Base-by-base conservation (phyloP, 441 rosid genomes). In the Viola pubescens region DNA sequence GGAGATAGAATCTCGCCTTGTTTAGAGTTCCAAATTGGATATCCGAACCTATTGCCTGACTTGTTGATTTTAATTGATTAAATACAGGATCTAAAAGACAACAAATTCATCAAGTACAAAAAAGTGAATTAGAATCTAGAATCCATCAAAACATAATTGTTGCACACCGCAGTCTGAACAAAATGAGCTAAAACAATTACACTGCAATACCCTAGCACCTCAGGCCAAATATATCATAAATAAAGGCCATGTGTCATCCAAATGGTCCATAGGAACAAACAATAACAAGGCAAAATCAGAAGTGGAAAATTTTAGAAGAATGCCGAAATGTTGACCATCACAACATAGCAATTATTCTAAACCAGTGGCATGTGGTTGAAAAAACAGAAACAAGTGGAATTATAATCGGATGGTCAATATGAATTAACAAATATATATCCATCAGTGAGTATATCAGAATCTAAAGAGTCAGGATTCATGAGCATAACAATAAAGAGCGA, bases 41-140 rank as follows among this genome's bases (percentile, higher is more conserved):
- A 72, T 77, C 81, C 48, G 74, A 65, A 42, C 75, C 81, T 68
- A 75, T 46, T 10, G 79, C 73, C 67, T 78, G 79, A 65, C 59
- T 58, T 48, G 64, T 80, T 53, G 85, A 67, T 65, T 83, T 86
- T 54, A 82, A 64, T 66, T 83, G 83, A 70, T 73, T 78, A 62
- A 76, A 80, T 13, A 78, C 51, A 68, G 76, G 64, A 78, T 79
- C 92, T 86, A 61, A 53, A 60, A 58, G 43, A 54, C 37, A 67
- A 52, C 60, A 47, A 53, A 54, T 57, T 6, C 13, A 56, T 42
- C 48, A 47, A 60, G 4, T 19, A 38, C 39, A n/a, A 11, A 54
- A 6, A 16, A 9, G 52, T 61, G 8, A 56, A 54, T n/a, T 4
- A 14, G 5, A 4, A 48, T 46, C 10, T n/a, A 6, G 2, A 5